These are phyloP conservation scores for Talaromyces marneffei DNA, from an alignment of 2,329 filamentous ascomycete genomes.

Conservation along the genomic window DNA sequence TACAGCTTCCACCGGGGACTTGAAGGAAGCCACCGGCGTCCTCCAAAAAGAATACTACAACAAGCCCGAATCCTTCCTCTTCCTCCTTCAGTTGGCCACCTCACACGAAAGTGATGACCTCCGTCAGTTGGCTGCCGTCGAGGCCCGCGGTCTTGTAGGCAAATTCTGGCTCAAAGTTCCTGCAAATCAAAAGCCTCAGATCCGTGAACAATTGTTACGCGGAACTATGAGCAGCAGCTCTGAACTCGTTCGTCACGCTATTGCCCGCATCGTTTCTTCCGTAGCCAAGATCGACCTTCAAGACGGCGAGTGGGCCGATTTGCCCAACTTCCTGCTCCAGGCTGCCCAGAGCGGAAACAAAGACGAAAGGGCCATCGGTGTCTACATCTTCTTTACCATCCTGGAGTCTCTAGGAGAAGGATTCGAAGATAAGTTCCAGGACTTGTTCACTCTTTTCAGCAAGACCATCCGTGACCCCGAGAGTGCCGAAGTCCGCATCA, in stretches of 20 bases:
- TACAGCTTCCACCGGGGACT: constrained; percentile 76
- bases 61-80: constrained; percentile 73
- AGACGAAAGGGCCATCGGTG: constrained; percentile 78
- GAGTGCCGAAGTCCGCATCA: constrained; percentile 87
- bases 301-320: constrained; percentile 76
- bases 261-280: constrained; percentile 78
- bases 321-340: constrained; percentile 72
- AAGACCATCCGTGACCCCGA: constrained; percentile 85
- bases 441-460: constrained; percentile 76
- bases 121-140: constrained; percentile 85
- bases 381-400: constrained; percentile 88
- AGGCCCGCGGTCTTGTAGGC: constrained; percentile 72
- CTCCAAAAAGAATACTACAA: constrained; percentile 92
- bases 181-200: constrained; percentile 68
- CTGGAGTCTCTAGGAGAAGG: constrained; percentile 80
- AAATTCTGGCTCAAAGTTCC: constrained; percentile 80
- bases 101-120: constrained; percentile 66
- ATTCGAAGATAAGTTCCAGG: constrained; percentile 72
- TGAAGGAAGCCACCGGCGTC: constrained; percentile 83
- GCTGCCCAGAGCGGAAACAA: constrained; percentile 70
- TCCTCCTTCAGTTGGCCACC: constrained; percentile 81
- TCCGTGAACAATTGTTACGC: constrained; percentile 77
- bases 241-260: constrained; percentile 72
- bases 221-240: constrained; percentile 74
- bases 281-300: constrained; percentile 82